phyloP scores from a whole-genome alignment of 306 rosid genomes.

The Trichosanthes truncata region DNA sequence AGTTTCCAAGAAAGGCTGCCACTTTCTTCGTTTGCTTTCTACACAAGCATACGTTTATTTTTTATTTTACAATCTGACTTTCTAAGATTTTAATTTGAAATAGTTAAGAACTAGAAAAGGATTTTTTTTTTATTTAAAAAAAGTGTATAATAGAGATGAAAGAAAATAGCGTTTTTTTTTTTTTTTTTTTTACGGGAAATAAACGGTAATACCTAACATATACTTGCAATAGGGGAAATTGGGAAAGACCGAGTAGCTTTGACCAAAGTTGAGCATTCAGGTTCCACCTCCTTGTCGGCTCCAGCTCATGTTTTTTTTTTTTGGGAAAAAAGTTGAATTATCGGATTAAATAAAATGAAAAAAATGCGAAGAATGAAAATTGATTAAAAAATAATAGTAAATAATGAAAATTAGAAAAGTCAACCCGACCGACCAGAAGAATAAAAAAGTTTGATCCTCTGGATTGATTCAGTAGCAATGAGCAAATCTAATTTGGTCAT shows the following conservation, averaged over 20 bases:
- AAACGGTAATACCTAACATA: neutral
- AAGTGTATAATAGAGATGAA: neutral
- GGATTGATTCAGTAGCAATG: neutral
- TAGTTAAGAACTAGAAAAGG: neutral
- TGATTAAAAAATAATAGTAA: neutral
- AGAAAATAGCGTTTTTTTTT: neutral
- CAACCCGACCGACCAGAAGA: constrained; percentile 2
- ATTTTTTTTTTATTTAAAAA: neutral
- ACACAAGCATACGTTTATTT: neutral
- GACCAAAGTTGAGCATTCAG: neutral
- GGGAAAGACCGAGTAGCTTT: neutral
- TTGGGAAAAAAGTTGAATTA: neutral
- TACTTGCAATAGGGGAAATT: neutral
- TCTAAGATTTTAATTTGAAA: no score
- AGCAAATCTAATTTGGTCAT: constrained; percentile 9
- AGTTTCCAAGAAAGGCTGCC: neutral
- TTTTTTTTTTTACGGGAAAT: neutral
- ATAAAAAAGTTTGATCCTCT: neutral
- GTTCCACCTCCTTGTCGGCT: neutral
- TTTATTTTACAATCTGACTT: no score
- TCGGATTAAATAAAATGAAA: neutral
- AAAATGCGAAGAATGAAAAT: neutral
- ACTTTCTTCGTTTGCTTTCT: neutral
- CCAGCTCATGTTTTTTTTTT: neutral
- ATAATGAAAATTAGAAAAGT: neutral